These are phyloP conservation scores for Diplodia sapinea DNA, from an alignment of 2,329 filamentous ascomycete species.

Conservation along the genomic window DNA sequence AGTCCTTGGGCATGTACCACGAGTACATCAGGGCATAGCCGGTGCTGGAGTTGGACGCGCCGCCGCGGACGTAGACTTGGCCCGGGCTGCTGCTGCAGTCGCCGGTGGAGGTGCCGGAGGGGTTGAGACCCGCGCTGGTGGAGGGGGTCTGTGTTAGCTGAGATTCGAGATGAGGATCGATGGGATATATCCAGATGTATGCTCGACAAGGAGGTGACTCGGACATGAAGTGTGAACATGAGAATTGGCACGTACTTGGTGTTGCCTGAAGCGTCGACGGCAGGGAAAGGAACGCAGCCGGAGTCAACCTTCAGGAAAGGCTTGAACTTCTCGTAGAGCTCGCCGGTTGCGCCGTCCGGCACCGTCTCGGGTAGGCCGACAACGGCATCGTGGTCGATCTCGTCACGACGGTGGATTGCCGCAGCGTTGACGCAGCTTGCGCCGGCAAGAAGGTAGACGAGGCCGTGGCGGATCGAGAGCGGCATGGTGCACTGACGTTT, in stretches of 20 bases:
- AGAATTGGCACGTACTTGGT: slow-evolving; percentile 54
- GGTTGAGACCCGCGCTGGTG: slow-evolving; percentile 52
- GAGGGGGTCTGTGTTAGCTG: neutral
- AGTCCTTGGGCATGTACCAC: slow-evolving; percentile 60
- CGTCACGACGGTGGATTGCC: slow-evolving; percentile 46
- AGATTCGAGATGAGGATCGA: neutral
- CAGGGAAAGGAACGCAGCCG: slow-evolving; percentile 68
- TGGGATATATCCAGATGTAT: too few relatives aligned
- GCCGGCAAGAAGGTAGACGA: slow-evolving; percentile 13
- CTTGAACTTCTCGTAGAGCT: slow-evolving; percentile 62
- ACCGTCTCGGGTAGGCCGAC: slow-evolving; percentile 62
- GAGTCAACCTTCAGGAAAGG: slow-evolving; percentile 62
- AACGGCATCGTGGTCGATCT: slow-evolving; percentile 55
- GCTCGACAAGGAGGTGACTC: too few relatives aligned
- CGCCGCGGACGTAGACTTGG: slow-evolving; percentile 58
- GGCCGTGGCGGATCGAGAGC: neutral
- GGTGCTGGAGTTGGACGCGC: slow-evolving; percentile 45
- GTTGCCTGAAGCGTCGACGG: slow-evolving; percentile 63
- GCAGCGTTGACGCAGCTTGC: slow-evolving; percentile 12
- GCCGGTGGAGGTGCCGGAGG: slow-evolving; percentile 48
- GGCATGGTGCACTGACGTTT: neutral
- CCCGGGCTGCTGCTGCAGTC: slow-evolving; percentile 54
- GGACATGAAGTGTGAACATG: too few relatives aligned
- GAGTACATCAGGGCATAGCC: slow-evolving; percentile 59
- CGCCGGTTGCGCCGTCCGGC: slow-evolving; percentile 51